phyloP scores from a whole-genome alignment of 768 basidiomycete species.

The Rhodosporidiobolus odoratus region DNA sequence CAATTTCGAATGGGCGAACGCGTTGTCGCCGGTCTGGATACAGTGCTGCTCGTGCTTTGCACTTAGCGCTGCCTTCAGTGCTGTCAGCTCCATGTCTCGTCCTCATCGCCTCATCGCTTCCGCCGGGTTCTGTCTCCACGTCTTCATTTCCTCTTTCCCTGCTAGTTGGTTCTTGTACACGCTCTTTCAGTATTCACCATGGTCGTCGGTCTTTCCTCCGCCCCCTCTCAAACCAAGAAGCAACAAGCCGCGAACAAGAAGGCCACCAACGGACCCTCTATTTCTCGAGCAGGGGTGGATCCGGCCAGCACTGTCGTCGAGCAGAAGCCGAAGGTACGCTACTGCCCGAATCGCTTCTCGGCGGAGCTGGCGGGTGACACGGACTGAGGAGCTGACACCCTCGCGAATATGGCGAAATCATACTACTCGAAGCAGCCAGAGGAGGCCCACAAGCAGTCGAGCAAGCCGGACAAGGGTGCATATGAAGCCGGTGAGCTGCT shows the following conservation, averaged over 20 bases:
- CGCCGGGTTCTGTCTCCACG: neutral
- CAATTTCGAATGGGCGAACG: no score
- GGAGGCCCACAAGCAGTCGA: slow-evolving; percentile 2
- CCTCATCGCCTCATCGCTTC: neutral
- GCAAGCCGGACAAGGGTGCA: slow-evolving; percentile 16
- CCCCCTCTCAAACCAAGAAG: slow-evolving; percentile 4
- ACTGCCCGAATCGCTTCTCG: neutral
- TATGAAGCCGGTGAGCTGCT: slow-evolving; percentile 12
- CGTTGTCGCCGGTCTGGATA: no score
- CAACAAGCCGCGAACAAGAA: slow-evolving; percentile 12
- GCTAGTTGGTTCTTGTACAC: no score
- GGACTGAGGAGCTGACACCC: neutral
- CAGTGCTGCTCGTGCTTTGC: no score
- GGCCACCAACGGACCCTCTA: neutral
- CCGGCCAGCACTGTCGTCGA: slow-evolving; percentile 22
- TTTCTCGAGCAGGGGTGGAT: slow-evolving; percentile 7
- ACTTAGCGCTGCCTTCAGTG: no score
- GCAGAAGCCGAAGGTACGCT: slow-evolving; percentile 18
- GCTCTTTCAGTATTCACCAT: no score
- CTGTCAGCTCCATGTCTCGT: no score
- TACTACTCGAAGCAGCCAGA: neutral
- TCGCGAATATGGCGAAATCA: neutral
- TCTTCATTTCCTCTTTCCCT: neutral
- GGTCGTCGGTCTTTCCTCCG: neutral
- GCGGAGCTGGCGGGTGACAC: neutral